These are phyloP conservation scores for Nephelium lappaceum DNA, from an alignment of 345 rosid genomes.

Conservation along the genomic window DNA sequence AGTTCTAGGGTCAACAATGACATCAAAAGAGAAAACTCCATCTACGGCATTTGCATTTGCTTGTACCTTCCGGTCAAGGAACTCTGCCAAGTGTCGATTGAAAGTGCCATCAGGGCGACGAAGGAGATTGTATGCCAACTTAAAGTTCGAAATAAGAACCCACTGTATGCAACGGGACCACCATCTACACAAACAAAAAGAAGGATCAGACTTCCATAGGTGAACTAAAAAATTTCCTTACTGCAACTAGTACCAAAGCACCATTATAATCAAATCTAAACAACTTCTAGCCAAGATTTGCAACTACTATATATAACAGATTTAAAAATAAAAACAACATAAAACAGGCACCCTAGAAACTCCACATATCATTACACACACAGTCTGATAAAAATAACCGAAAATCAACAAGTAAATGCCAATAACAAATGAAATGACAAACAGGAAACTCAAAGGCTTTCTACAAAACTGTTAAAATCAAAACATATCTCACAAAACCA, in stretches of 20 bases:
- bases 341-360: conserved; percentile 12
- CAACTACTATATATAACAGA: neutral
- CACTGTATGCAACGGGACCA: conserved; percentile 88
- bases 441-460: neutral
- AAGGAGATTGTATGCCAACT: conserved; percentile 78
- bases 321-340: conserved; percentile 10
- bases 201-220: conserved; percentile 7
- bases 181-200: conserved; percentile 53
- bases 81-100: conserved; percentile 91
- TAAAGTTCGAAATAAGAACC: conserved; percentile 89
- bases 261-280: conserved; percentile 6
- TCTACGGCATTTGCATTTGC: conserved; percentile 75
- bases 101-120: conserved; percentile 93
- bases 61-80: conserved; percentile 78
- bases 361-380: neutral
- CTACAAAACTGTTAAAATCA: conserved; percentile 13
- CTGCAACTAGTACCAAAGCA: neutral
- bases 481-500: conserved; percentile 11
- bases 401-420: neutral
- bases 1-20: conserved; percentile 56
- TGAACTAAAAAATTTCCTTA: too few relatives aligned
- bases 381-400: conserved; percentile 3
- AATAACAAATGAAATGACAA: neutral
- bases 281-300: neutral
- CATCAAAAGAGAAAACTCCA: conserved; percentile 85